phyloP scores from a whole-genome alignment of 768 basidiomycete genomes.

The Pisolithus albus region DNA sequence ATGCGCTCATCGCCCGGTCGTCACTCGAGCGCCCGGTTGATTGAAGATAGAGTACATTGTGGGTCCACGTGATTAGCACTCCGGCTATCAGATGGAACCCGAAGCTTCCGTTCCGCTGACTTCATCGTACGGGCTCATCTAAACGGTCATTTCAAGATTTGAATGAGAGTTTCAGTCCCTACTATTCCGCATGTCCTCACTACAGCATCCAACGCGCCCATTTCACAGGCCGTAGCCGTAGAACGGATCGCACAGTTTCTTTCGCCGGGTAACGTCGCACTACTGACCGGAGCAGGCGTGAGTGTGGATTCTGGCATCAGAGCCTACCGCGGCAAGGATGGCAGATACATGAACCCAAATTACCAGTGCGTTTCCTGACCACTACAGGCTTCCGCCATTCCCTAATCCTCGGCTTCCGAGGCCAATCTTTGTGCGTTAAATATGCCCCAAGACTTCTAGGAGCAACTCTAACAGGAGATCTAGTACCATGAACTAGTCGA shows the following conservation, averaged over 20 bases:
- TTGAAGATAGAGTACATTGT: not conserved
- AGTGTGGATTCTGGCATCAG: constrained; percentile 94
- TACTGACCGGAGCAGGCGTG: constrained; percentile 89
- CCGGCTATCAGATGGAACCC: not conserved
- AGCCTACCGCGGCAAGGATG: constrained; percentile 85
- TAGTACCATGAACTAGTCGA: constrained; percentile 81
- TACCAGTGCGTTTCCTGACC: constrained; percentile 51
- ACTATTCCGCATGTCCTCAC: constrained; percentile 57
- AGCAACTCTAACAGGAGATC: constrained; percentile 11
- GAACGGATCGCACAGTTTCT: constrained; percentile 62
- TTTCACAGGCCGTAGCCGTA: constrained; percentile 47
- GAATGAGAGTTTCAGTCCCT: constrained; percentile 76
- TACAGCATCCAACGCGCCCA: constrained; percentile 27
- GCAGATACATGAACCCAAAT: constrained; percentile 85
- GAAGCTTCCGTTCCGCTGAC: not conserved
- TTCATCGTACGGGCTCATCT: not conserved
- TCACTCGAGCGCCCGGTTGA: not conserved
- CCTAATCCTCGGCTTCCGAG: constrained; percentile 24
- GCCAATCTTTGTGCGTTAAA: constrained; percentile 46
- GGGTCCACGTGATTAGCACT: not conserved
- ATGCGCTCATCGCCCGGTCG: constrained; percentile 27
- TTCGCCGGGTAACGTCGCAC: constrained; percentile 56
- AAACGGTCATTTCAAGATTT: not conserved
- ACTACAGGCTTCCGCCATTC: not conserved
- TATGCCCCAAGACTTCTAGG: not conserved